Conservation (phyloP, 139 green algal genomes). For the Picochlorum sp. region DNA sequence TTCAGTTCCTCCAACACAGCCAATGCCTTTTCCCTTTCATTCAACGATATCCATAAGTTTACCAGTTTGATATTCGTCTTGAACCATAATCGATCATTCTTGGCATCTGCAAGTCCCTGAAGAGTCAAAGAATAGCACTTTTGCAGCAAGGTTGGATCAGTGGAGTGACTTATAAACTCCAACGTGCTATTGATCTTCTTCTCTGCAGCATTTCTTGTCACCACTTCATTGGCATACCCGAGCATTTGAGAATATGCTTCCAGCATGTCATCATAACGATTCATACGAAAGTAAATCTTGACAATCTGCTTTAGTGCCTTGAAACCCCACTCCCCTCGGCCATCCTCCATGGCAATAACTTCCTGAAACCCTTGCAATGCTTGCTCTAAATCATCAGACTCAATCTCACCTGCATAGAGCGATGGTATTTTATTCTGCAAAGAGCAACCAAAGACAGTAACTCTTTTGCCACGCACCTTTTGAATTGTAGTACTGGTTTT, state of each 20-base stretch:
- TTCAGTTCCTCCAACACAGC: conserved; percentile 83
- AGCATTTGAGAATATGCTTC: conserved; percentile 66
- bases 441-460: too few relatives aligned
- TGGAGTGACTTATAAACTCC: conserved; percentile 70
- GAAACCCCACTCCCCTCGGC: conserved; percentile 96
- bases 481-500: conserved; percentile 99
- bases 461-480: conserved; percentile 50
- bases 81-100: conserved; percentile 98
- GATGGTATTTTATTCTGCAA: too few relatives aligned
- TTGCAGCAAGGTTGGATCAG: conserved; percentile 73
- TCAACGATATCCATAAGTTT: conserved; percentile 76
- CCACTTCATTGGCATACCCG: conserved; percentile 64
- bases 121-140: conserved; percentile 95
- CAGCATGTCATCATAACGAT: conserved; percentile 22
- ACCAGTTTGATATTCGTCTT: conserved; percentile 97
- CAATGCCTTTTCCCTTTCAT: conserved; percentile 60
- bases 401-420: conserved; percentile 60
- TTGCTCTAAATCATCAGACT: conserved; percentile 59
- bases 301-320: conserved; percentile 98
- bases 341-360: conserved; percentile 90
- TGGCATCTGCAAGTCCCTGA: conserved; percentile 66
- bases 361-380: conserved; percentile 81
- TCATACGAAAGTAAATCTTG: conserved; percentile 83
- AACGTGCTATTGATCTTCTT: conserved; percentile 99
- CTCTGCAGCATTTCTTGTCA: conserved; percentile 92